Evolutionary conservation across 139 green algal species (phyloP).

Genomic region (Chlorokybus atmophyticus): DNA sequence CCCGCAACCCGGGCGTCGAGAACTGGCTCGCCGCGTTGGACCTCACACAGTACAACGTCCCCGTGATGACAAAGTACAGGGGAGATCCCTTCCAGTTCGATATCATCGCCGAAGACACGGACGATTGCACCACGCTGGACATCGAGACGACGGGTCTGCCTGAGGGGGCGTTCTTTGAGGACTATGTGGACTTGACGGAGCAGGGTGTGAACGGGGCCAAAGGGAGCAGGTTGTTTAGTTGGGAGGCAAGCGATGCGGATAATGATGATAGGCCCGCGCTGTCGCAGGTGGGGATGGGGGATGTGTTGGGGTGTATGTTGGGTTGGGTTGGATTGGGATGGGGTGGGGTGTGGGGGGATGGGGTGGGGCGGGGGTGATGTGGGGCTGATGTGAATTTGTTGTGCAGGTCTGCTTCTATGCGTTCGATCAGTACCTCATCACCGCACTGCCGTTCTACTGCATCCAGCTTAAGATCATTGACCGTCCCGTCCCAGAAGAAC

Average conservation of each 20-base stretch:
- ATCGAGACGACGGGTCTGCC: constrained; percentile 5
- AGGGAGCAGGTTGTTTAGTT: no score
- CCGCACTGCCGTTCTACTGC: constrained; percentile 23
- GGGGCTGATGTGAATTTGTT: no score
- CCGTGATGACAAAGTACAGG: constrained; percentile 1
- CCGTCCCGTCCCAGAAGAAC: constrained; percentile 2
- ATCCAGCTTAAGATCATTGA: constrained; percentile 2
- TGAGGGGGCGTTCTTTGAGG: background rate
- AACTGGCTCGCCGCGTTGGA: background rate
- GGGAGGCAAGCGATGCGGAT: no score
- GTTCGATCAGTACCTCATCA: constrained; percentile 17
- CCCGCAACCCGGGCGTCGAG: background rate
- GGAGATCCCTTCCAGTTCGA: constrained; percentile 11
- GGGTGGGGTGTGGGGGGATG: no score
- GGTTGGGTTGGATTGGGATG: no score
- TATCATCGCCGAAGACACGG: constrained; percentile 12
- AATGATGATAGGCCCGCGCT: no score
- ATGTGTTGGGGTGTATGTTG: no score
- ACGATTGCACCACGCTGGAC: constrained; percentile 22
- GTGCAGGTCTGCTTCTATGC: constrained; percentile 24
- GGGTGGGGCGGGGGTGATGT: no score
- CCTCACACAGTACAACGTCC: background rate
- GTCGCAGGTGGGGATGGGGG: no score
- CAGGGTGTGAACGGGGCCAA: no score
- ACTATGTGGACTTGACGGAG: background rate